These are phyloP conservation scores for Coffea canephora DNA, from an alignment of 257 asterid species.

Conservation along the genomic window DNA sequence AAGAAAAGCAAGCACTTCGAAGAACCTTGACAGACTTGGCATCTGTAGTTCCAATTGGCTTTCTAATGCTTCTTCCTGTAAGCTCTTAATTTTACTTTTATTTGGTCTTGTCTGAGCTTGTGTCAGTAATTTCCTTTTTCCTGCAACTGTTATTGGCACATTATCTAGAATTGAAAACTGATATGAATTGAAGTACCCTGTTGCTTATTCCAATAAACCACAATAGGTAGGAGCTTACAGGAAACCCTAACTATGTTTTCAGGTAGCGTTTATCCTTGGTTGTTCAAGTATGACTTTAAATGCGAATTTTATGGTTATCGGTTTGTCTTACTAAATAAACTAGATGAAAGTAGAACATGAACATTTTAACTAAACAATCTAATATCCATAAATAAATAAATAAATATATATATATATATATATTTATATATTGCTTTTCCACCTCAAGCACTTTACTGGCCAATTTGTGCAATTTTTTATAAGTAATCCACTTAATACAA, in stretches of 20 bases:
- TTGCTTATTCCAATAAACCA: background rate
- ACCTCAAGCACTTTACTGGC: too few relatives aligned
- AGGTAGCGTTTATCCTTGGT: background rate
- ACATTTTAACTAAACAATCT: too few relatives aligned
- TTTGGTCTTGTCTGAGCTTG: slow-evolving; percentile 1
- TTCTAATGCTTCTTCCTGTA: slow-evolving; percentile 99
- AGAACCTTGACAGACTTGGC: slow-evolving; percentile 97
- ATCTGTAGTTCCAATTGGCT: slow-evolving; percentile 86
- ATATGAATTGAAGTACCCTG: background rate
- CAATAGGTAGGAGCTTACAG: background rate
- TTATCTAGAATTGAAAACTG: background rate
- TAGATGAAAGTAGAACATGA: too few relatives aligned
- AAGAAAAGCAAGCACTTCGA: slow-evolving; percentile 88
- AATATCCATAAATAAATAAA: too few relatives aligned
- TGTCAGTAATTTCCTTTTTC: background rate
- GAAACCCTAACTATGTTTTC: background rate
- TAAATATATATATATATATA: too few relatives aligned
- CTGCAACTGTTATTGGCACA: background rate
- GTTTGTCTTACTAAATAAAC: too few relatives aligned
- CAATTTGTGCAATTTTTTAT: too few relatives aligned
- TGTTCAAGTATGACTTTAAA: background rate
- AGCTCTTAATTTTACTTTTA: slow-evolving; percentile 26
- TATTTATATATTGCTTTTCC: too few relatives aligned
- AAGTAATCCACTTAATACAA: too few relatives aligned
- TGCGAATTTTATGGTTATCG: too few relatives aligned